phyloP scores from a whole-genome alignment of 1,284 basidiomycete species.

The Melampsora larici-populina region DNA sequence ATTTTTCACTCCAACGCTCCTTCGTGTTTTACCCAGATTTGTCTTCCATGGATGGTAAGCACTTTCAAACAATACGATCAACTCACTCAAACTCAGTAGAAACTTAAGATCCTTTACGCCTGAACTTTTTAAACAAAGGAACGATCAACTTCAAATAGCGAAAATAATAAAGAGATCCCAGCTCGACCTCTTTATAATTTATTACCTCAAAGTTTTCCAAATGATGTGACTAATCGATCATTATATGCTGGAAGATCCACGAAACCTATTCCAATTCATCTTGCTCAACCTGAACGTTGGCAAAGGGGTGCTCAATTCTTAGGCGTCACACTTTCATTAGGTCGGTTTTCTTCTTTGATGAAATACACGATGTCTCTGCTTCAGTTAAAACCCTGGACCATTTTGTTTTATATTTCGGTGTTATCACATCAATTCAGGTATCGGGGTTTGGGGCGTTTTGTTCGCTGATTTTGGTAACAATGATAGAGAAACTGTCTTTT shows the following conservation, averaged over 20 bases:
- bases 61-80: no score
- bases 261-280: conserved; percentile 30
- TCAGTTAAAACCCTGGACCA: no score
- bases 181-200: not conserved
- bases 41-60: no score
- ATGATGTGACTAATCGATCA: conserved; percentile 30
- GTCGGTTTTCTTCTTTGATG: not conserved
- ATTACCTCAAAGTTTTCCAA: conserved; percentile 5
- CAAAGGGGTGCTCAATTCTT: conserved; percentile 41
- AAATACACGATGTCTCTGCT: no score
- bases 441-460: conserved; percentile 35
- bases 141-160: no score
- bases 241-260: conserved; percentile 33
- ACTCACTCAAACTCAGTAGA: no score
- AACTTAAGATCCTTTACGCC: no score
- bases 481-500: conserved; percentile 36
- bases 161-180: no score
- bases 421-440: not conserved
- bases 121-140: no score
- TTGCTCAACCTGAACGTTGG: conserved; percentile 29
- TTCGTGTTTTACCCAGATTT: no score
- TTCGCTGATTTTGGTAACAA: conserved; percentile 42
- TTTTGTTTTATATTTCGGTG: no score
- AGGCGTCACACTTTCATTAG: conserved; percentile 21
- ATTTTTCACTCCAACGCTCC: no score